These are phyloP conservation scores for Trametes punicea DNA, from an alignment of 768 basidiomycete species.

Conservation along the genomic window DNA sequence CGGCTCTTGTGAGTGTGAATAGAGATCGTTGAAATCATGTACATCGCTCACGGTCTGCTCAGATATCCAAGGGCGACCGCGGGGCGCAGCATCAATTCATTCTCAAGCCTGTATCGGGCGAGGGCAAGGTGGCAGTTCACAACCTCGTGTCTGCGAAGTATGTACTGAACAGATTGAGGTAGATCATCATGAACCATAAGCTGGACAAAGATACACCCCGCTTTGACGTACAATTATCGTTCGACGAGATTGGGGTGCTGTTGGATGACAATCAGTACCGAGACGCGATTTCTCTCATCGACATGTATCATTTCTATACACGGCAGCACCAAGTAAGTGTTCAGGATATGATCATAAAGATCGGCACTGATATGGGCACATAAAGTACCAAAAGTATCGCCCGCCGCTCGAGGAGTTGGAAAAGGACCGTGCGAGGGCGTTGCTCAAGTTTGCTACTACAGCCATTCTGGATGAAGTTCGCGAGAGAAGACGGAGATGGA, in stretches of 20 bases:
- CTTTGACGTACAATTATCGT: constrained; percentile 82
- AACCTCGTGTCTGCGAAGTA: neutral
- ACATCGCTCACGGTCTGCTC: neutral
- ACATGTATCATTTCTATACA: constrained; percentile 95
- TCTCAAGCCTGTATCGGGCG: constrained; percentile 91
- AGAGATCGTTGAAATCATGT: neutral
- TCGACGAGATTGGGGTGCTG: constrained; percentile 90
- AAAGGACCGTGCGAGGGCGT: constrained; percentile 58
- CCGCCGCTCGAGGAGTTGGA: constrained; percentile 60
- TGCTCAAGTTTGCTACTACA: constrained; percentile 72
- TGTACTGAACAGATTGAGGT: constrained; percentile 1
- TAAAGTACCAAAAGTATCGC: constrained; percentile 79
- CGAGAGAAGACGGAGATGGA: constrained; percentile 82
- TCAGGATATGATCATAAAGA: neutral
- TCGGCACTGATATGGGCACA: neutral
- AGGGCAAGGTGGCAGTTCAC: constrained; percentile 67
- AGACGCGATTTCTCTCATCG: constrained; percentile 86
- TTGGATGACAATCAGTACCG: constrained; percentile 94
- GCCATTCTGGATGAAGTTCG: constrained; percentile 83
- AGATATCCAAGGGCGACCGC: constrained; percentile 52
- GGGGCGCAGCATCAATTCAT: constrained; percentile 81
- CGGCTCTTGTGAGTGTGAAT: constrained; percentile 53
- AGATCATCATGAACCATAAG: constrained; percentile 83
- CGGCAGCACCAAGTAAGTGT: constrained; percentile 69
- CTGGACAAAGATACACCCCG: constrained; percentile 71